Evolutionary conservation across 1,139 yeast genomes (phyloP).

Genomic region (Pichia sp.): DNA sequence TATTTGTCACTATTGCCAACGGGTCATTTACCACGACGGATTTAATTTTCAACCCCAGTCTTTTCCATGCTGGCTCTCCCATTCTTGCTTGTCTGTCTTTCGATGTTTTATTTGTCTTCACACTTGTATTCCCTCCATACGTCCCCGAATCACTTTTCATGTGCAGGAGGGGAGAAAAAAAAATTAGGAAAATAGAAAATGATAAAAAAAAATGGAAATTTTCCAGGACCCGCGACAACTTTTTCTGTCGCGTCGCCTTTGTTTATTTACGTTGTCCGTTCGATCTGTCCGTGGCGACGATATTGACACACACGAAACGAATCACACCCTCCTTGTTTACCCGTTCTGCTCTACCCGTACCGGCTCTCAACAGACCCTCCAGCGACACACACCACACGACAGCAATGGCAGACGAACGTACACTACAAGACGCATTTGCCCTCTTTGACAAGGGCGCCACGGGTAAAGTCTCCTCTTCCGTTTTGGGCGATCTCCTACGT

Average conservation of each 20-base stretch:
- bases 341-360: neutral
- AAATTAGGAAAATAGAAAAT: neutral
- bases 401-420: constrained; percentile 24
- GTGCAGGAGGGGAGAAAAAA: neutral
- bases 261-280: neutral
- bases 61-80: constrained; percentile 87
- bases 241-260: neutral
- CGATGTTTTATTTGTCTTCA: neutral
- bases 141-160: neutral
- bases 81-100: neutral
- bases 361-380: too few species aligned
- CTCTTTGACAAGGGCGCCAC: constrained; percentile 95
- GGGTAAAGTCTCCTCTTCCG: constrained; percentile 83
- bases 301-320: neutral
- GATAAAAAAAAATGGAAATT: neutral
- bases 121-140: neutral
- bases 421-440: constrained; percentile 92
- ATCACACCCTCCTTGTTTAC: neutral
- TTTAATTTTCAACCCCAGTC: constrained; percentile 66
- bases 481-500: constrained; percentile 88
- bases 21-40: constrained; percentile 41
- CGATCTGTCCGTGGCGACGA: neutral
- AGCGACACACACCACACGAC: too few species aligned
- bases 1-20: constrained; percentile 33
- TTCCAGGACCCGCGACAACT: neutral